Evolutionary conservation across 139 green algal species (phyloP).

Genomic region (Tetradesmus lagerheimii): DNA sequence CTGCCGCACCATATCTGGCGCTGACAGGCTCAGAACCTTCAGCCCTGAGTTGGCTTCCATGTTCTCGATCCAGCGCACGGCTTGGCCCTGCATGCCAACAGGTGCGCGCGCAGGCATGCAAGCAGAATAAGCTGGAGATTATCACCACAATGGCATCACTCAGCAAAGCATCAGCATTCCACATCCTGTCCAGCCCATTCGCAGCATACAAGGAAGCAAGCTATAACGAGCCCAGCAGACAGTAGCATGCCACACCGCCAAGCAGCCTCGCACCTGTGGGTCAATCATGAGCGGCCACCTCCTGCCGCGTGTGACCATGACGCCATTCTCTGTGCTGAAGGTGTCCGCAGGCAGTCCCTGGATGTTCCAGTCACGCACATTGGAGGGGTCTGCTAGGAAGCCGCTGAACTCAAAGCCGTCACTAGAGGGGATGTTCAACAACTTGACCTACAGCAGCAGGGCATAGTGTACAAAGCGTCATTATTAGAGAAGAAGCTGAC

Average conservation of each 20-base stretch:
- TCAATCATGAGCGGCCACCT: constrained; percentile 93
- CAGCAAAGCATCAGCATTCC: no score
- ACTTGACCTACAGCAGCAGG: constrained; percentile 60
- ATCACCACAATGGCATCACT: no score
- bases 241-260: neutral
- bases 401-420: constrained; percentile 58
- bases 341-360: constrained; percentile 88
- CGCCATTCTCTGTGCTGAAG: constrained; percentile 90
- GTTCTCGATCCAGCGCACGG: constrained; percentile 91
- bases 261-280: constrained; percentile 79
- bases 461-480: no score
- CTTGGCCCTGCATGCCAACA: constrained; percentile 59
- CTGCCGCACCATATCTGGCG: constrained; percentile 84
- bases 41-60: constrained; percentile 80
- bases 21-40: constrained; percentile 79
- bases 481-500: no score
- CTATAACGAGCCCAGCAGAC: neutral
- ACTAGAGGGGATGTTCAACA: constrained; percentile 79
- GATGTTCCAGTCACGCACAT: constrained; percentile 82
- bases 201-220: neutral
- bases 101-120: constrained; percentile 41
- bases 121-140: no score
- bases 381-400: constrained; percentile 73
- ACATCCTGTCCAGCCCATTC: no score
- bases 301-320: constrained; percentile 82